phyloP scores from a whole-genome alignment of 2,329 filamentous ascomycete genomes.

The Cylindrodendrum hubeiense region DNA sequence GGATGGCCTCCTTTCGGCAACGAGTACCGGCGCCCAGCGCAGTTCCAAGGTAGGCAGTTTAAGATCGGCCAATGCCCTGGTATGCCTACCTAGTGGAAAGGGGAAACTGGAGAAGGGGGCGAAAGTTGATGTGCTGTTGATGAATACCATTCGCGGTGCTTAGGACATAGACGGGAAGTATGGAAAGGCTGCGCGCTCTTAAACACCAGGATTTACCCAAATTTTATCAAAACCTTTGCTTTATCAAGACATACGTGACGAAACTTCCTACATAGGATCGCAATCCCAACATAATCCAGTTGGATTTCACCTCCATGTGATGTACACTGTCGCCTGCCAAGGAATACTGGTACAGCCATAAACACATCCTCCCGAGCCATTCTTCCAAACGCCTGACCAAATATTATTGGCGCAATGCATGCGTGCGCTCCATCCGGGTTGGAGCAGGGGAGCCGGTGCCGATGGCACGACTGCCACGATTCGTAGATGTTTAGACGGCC shows the following conservation, averaged over 20 bases:
- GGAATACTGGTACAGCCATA: constrained; percentile 52
- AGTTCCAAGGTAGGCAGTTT: constrained; percentile 92
- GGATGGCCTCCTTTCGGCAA: constrained; percentile 79
- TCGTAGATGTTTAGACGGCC: constrained; percentile 37
- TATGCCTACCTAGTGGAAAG: constrained; percentile 78
- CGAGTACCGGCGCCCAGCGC: constrained; percentile 89
- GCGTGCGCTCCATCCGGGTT: constrained; percentile 39
- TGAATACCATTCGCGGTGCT: constrained; percentile 64
- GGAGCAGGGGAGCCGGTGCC: constrained; percentile 38
- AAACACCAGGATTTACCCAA: constrained; percentile 6
- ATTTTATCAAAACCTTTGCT: constrained; percentile 32
- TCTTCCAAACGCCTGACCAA: constrained; percentile 58
- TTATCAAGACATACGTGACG: constrained; percentile 37
- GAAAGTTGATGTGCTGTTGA: constrained; percentile 82
- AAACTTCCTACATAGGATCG: constrained; percentile 27
- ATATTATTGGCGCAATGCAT: constrained; percentile 54
- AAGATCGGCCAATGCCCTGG: constrained; percentile 86
- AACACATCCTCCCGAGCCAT: constrained; percentile 48
- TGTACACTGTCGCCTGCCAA: constrained; percentile 49
- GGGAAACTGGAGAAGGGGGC: constrained; percentile 76
- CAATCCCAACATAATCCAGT: constrained; percentile 42
- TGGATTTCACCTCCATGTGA: constrained; percentile 46
- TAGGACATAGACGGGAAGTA: constrained; percentile 8
- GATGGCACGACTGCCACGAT: constrained; percentile 26
- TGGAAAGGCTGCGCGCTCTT: not conserved